Base-by-base conservation (phyloP, 129 eudicot species). In the Artemisia annua region DNA sequence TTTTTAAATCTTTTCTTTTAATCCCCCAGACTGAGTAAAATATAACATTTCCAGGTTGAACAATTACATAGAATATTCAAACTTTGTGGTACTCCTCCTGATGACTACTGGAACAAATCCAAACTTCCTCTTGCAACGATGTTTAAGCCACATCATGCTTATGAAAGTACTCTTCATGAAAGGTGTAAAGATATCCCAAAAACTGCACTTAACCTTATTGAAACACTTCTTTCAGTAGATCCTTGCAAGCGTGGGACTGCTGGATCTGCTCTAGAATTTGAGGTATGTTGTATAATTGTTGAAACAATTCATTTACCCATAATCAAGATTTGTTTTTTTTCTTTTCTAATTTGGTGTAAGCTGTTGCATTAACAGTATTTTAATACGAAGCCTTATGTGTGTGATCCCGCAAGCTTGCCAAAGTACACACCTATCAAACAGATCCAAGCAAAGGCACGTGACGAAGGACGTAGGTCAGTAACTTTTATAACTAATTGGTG, bases 41-140 rank as follows among this genome's bases (percentile, higher is more conserved):
- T 44, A 1, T 18, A 14, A n/a, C 28, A 20, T 53, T 56, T 78
- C 61, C 72, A 92, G 98, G 98, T 92, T 56, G 98, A 92, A 71
- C 98, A 92, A 75, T 78, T 92, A 79, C 98, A 92, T 76, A 85
- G 85, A 76, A 89, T 92, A 55, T 92, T 89, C 79, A 87, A 85
- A 74, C 89, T 92, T 24, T 85, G 94, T 70, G 96, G 98, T 39
- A 78, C 96, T 18, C 98, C 94, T 19, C 81, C 91, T 7, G 82
- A 92, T 14, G 95, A 79, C 5, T 87, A 86, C 67, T 92, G 98
- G 98, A 89, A 76, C 64, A 82, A 63, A 80, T 89, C 83, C 3
- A 84, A 77, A 59, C 94, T 92, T 78, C 96, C 98, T 57, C 88
- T 89, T 71, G 91, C 94, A 30, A 49, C 75, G 0, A 87, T 92